A percentile compares a stretch with the other conserved stretches of the same genome.
Evolutionary conservation across 2,329 filamentous ascomycete species (phyloP).

Genomic region (Sclerotinia trifoliorum): DNA sequence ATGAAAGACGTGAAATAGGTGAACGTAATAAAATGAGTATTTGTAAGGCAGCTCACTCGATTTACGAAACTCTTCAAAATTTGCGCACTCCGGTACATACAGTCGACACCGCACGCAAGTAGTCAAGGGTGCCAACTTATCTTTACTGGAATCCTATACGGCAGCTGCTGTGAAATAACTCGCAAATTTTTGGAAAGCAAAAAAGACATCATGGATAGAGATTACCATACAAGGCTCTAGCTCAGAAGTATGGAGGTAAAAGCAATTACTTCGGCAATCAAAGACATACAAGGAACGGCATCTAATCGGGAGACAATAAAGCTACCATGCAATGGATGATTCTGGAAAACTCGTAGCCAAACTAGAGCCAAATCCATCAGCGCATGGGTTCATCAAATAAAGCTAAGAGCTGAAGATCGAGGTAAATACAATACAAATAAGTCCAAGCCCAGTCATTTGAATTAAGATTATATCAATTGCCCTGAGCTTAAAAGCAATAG

Average conservation of each 20-base stretch:
- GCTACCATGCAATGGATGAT: not conserved
- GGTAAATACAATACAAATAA: too few species aligned
- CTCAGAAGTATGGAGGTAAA: not conserved
- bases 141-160: too few species aligned
- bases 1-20: not conserved
- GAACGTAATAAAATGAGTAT: not conserved
- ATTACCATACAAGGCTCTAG: too few species aligned
- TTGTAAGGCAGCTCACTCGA: not conserved
- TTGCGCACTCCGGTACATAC: too few species aligned
- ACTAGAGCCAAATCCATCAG: not conserved
- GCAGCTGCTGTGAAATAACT: too few species aligned
- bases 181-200: not conserved
- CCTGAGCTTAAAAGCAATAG: not conserved
- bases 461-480: slow-evolving; percentile 1
- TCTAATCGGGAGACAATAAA: not conserved
- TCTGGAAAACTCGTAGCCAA: not conserved
- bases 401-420: not conserved
- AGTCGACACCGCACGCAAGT: too few species aligned
- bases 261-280: not conserved
- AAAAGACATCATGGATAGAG: not conserved
- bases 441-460: not conserved
- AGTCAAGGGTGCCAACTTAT: too few species aligned
- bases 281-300: not conserved
- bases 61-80: too few species aligned
- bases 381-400: not conserved